A percentile compares a stretch with the other conserved stretches of the same genome.
These are phyloP conservation scores for Lathyrus tuberosus DNA, from an alignment of 306 rosid species.

Conservation along the genomic window DNA sequence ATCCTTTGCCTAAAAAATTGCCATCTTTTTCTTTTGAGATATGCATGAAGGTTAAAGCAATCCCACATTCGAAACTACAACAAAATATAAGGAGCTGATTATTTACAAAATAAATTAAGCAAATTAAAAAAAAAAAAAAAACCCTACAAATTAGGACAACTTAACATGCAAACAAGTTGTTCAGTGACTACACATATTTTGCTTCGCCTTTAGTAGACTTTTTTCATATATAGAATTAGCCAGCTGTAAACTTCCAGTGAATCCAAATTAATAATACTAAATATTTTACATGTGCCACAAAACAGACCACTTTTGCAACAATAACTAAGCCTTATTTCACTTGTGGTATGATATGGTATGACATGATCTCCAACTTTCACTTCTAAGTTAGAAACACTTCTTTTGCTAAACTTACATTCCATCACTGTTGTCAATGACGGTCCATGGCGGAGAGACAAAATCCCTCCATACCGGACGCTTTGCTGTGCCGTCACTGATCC, in stretches of 20 bases:
- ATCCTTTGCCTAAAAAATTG: not conserved
- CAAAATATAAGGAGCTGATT: not conserved
- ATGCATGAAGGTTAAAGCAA: not conserved
- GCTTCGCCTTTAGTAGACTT: not conserved
- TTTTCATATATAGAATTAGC: conserved; percentile 1
- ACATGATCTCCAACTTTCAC: no score
- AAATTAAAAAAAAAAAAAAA: not conserved
- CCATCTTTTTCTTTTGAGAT: not conserved
- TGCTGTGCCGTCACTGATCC: no score
- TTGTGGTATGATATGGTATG: no score
- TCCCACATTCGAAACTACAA: not conserved
- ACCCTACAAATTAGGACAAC: not conserved
- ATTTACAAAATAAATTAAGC: not conserved
- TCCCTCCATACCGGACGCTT: no score
- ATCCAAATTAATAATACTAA: not conserved
- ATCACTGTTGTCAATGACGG: no score
- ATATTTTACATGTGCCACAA: no score
- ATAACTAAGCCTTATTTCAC: no score
- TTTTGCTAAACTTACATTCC: no score
- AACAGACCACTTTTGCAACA: no score
- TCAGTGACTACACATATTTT: not conserved
- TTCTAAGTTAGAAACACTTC: no score
- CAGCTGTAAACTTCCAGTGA: not conserved
- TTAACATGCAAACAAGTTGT: not conserved
- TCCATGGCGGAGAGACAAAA: no score